phyloP scores from a whole-genome alignment of 2,329 filamentous ascomycete species.

The Curvularia verruculosa region DNA sequence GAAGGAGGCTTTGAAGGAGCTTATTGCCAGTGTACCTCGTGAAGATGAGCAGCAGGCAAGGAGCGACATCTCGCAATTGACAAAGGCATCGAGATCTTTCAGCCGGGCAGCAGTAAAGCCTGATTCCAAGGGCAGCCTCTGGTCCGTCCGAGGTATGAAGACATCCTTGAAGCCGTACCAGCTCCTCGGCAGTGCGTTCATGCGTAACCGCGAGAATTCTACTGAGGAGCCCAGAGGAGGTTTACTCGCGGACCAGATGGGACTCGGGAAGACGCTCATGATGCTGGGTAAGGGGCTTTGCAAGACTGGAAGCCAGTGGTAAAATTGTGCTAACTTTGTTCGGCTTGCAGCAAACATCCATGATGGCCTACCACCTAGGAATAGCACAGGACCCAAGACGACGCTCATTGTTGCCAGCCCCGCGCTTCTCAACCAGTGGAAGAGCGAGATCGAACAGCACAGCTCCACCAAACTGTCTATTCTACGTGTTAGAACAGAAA shows the following conservation, averaged over 20 bases:
- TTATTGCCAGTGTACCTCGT: slow-evolving; percentile 49
- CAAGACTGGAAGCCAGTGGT: background rate
- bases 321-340: slow-evolving; percentile 19
- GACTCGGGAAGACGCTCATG: slow-evolving; percentile 51
- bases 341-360: slow-evolving; percentile 52
- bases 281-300: slow-evolving; percentile 36
- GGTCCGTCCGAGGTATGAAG: slow-evolving; percentile 58
- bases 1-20: slow-evolving; percentile 46
- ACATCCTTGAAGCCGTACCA: slow-evolving; percentile 58
- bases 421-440: slow-evolving; percentile 52
- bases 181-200: slow-evolving; percentile 59
- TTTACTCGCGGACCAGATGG: slow-evolving; percentile 53
- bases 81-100: slow-evolving; percentile 52
- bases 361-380: slow-evolving; percentile 41
- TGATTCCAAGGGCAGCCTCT: slow-evolving; percentile 43
- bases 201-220: slow-evolving; percentile 59
- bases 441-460: slow-evolving; percentile 40
- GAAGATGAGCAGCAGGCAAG: slow-evolving; percentile 42
- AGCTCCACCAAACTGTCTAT: slow-evolving; percentile 26
- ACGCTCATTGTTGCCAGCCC: slow-evolving; percentile 54
- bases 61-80: slow-evolving; percentile 47
- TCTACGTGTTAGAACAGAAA: slow-evolving; percentile 36
- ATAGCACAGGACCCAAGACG: slow-evolving; percentile 24
- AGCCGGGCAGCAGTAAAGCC: slow-evolving; percentile 43
- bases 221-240: slow-evolving; percentile 47